Base-by-base conservation (phyloP, 2,329 filamentous ascomycete species). In the Cordyceps farinosa region DNA sequence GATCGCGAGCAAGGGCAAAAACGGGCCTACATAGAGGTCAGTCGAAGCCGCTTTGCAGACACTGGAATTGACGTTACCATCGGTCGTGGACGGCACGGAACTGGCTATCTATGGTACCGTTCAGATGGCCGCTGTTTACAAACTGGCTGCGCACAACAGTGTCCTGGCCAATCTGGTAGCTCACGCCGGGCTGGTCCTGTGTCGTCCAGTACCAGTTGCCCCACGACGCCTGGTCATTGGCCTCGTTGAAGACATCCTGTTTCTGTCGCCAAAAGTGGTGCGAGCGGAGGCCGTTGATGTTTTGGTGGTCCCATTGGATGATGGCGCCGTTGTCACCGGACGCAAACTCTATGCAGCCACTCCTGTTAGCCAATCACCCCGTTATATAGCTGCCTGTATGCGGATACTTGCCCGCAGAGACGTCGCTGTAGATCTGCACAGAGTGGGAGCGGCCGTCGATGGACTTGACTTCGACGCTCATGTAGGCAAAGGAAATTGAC, bases 151-250 rank as follows among this genome's bases (percentile, higher is more conserved):
- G 85, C 15, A 96, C 82, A n/a, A 78, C 69, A 3, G 77, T 79
- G 58, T 92, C 90, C 8, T 81, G 80, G 32, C 90, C 91, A 62
- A 84, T 88, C 73, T 93, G 87, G 71, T 88, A 90, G n/a, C 83
- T 86, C 29, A 87, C 77, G 30, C 80, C 81, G 27, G 74, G 71
- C 15, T 80, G 72, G 60, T 82, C 79, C 32, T 86, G 84, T 3
- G 85, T 92, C 13, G 89, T 87, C 73, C 92, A 92, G 74, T 90
- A 87, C 77, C 93, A 84, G 57, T 84, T 87, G 2, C 92, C 92
- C 92, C 92, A 96, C 77, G 92, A 89, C 0, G 90, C 84, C 67
- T 89, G 87, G 69, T 96, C 88, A 47, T 77, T 77, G 13, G 78
- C 77, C 72, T 96, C 92, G 1, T 84, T 83, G 61, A 95, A 88